Evolutionary conservation across 805 yeast species (phyloP).

Genomic region (Candida tibetensis): DNA sequence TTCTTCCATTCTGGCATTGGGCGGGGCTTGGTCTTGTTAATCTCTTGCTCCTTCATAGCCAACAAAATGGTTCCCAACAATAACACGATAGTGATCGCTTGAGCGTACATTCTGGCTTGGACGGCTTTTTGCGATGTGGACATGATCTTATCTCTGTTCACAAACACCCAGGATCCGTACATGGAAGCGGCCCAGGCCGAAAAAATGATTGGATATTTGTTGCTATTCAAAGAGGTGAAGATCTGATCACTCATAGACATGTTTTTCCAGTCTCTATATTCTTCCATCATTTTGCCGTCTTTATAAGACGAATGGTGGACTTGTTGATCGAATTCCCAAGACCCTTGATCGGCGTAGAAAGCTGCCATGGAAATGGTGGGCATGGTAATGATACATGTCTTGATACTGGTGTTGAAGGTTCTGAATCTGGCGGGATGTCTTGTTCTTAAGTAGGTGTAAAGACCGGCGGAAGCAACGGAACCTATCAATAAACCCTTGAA

Average conservation of each 20-base stretch:
- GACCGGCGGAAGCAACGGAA: conserved; percentile 27
- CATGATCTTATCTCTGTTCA: conserved; percentile 27
- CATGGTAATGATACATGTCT: conserved; percentile 36
- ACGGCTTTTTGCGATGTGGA: conserved; percentile 26
- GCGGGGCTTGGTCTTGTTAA: conserved; percentile 18
- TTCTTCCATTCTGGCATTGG: conserved; percentile 26
- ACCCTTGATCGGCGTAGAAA: conserved; percentile 45
- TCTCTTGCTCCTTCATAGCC: conserved; percentile 26
- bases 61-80: conserved; percentile 26
- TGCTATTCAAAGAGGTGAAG: conserved; percentile 23
- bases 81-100: conserved; percentile 25
- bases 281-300: conserved; percentile 30
- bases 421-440: conserved; percentile 34
- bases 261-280: conserved; percentile 34
- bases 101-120: conserved; percentile 31
- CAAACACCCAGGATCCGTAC: conserved; percentile 29
- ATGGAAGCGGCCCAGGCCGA: conserved; percentile 40
- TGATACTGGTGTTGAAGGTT: conserved; percentile 37
- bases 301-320: conserved; percentile 32
- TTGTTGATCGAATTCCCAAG: conserved; percentile 40
- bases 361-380: conserved; percentile 40
- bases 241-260: conserved; percentile 30
- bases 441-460: conserved; percentile 30
- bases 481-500: conserved; percentile 39
- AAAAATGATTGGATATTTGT: conserved; percentile 37